Conservation (phyloP, 2,329 filamentous ascomycete species). For the Fusarium verrucosum region DNA sequence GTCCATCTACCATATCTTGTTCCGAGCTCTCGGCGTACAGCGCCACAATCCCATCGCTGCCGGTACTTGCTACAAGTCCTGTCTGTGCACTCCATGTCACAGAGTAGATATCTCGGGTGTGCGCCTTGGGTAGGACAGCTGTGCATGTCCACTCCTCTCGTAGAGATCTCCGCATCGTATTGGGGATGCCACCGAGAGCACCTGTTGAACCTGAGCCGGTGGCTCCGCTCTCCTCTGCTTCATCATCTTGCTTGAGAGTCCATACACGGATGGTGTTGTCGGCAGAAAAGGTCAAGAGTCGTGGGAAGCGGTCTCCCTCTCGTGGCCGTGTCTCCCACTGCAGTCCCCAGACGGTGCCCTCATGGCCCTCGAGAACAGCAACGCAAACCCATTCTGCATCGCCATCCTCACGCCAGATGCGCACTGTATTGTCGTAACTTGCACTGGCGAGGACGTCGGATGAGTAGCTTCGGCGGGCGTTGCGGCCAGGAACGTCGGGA, state of each 20-base stretch:
- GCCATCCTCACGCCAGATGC: slow-evolving; percentile 88
- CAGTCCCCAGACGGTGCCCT: slow-evolving; percentile 88
- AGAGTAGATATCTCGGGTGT: slow-evolving; percentile 85
- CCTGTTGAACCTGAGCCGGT: slow-evolving; percentile 50
- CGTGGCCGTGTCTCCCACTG: slow-evolving; percentile 69
- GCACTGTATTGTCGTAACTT: slow-evolving; percentile 93
- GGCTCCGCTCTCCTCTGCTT: slow-evolving; percentile 42
- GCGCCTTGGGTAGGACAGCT: slow-evolving; percentile 75
- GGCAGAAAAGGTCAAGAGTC: slow-evolving; percentile 85
- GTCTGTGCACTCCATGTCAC: slow-evolving; percentile 82
- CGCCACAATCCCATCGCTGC: slow-evolving; percentile 84
- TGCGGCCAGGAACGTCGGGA: slow-evolving; percentile 68
- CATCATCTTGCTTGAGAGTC: slow-evolving; percentile 68
- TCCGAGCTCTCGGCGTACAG: slow-evolving; percentile 63
- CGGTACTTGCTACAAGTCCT: slow-evolving; percentile 85
- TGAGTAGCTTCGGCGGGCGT: slow-evolving; percentile 58
- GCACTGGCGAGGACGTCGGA: slow-evolving; percentile 83
- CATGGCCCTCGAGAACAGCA: slow-evolving; percentile 80
- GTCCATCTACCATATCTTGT: slow-evolving; percentile 37
- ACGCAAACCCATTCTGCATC: slow-evolving; percentile 94
- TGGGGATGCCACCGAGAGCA: slow-evolving; percentile 75
- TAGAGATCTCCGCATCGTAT: slow-evolving; percentile 81
- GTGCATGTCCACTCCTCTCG: slow-evolving; percentile 88
- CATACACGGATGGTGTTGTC: slow-evolving; percentile 84
- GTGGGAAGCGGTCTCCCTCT: slow-evolving; percentile 57